phyloP scores from a whole-genome alignment of 1,139 yeast genomes.

The Diutina scorzettiae region DNA sequence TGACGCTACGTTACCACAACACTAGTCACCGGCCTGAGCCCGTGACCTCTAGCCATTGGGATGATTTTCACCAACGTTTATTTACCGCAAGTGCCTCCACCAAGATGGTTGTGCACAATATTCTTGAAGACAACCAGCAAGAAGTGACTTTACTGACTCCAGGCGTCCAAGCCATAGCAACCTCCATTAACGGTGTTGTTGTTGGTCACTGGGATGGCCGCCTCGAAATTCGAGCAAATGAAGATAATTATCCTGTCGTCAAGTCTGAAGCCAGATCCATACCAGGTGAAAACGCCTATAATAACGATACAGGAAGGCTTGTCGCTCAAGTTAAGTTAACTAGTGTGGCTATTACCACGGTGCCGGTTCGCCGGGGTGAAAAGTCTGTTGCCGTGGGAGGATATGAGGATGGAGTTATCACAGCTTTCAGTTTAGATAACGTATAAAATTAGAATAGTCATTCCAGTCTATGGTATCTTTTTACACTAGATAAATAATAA shows the following conservation, averaged over 20 bases:
- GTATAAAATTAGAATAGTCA: too few species aligned
- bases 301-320: not conserved
- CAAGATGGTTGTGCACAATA: constrained; percentile 1
- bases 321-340: not conserved
- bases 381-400: not conserved
- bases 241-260: not conserved
- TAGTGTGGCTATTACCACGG: not conserved
- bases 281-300: not conserved
- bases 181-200: not conserved
- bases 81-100: not conserved
- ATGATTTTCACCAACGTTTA: not conserved
- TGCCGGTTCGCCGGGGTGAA: not conserved
- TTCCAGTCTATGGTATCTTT: too few species aligned
- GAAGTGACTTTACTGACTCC: not conserved
- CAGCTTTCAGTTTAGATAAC: too few species aligned
- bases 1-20: not conserved
- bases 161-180: constrained; percentile 1
- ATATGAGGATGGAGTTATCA: constrained; percentile 1
- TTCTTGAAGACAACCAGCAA: not conserved
- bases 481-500: too few species aligned
- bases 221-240: not conserved
- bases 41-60: not conserved
- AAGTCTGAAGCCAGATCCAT: not conserved
- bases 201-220: constrained; percentile 3
- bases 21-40: constrained; percentile 2